Conservation (phyloP, 148 eudicot genomes). For the Drosera capensis region DNA sequence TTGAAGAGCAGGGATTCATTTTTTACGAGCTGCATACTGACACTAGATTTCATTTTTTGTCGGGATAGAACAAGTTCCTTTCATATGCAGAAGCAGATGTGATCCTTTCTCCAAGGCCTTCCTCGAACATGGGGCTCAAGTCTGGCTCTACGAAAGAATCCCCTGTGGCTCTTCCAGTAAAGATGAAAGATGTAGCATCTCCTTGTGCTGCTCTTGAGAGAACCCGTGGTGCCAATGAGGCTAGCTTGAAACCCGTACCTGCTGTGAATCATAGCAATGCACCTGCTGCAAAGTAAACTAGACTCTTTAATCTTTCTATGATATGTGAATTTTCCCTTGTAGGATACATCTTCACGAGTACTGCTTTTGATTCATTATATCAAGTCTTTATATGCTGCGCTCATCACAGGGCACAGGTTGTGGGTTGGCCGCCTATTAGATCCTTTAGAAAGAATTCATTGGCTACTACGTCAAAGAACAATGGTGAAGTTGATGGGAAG, state of each 20-base stretch:
- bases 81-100: constrained; percentile 14
- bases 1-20: not conserved
- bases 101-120: constrained; percentile 15
- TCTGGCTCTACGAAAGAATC: constrained; percentile 11
- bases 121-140: constrained; percentile 16
- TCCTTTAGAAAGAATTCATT: constrained; percentile 39
- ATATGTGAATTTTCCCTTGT: not conserved
- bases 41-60: constrained; percentile 2
- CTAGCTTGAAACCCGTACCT: constrained; percentile 6
- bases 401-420: constrained; percentile 35
- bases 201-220: constrained; percentile 18
- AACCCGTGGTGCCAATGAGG: constrained; percentile 14
- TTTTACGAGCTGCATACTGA: not conserved
- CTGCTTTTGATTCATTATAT: not conserved
- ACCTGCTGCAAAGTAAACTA: constrained; percentile 32
- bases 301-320: not conserved
- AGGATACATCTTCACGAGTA: not conserved
- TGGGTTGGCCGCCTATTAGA: constrained; percentile 59
- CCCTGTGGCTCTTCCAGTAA: constrained; percentile 9
- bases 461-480: constrained; percentile 20
- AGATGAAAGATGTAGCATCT: constrained; percentile 16
- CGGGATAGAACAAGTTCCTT: constrained; percentile 16
- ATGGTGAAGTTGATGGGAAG: constrained; percentile 19
- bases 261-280: constrained; percentile 15
- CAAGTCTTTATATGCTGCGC: not conserved